Evolutionary conservation across 164 flowering plant genomes (phyloP), one percentile per base, ranked within the genome.

Genomic region (Vitis rotundifolia): DNA sequence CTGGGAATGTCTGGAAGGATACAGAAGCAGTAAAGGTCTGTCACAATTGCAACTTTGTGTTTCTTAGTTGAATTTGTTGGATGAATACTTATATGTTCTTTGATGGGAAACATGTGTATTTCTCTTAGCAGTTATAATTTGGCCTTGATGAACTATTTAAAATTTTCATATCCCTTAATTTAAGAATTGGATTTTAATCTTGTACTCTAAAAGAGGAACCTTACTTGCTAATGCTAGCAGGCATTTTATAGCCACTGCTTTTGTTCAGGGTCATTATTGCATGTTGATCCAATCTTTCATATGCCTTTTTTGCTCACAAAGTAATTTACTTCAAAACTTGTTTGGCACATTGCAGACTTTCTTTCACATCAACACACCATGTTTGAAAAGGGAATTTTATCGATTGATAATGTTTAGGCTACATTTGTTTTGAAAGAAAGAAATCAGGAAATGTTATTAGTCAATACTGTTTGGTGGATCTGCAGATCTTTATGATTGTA

Each of bases 1-100:
- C 99, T 72, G 99, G 98, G 64, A 91, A 95, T 84, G 89, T 95
- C 19, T 95, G 99, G 99, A 95, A 91, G 84, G 97, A 93, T 71
- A 90, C 93, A 73, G 98, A 95, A 85, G 97, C 97, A 67, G 87
- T 81, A 70, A 93, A 93, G 97, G 99, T 95, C 69, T 67, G 81
- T 64, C 44, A 19, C 50, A 11, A 13, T 71, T 65, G 10, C 61
- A 64, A 50, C 28, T 63, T 69, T 53, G 26, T 31, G 55, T 49
- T 7, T 67, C 2, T 19, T 28, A 26, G 26, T 12, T 29, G 28
- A 50, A 61, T 70, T 7, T 55, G 52, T 14, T 37, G 22, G 49
- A 18, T 9, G 5, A 13, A 28, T 29, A 14, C 49, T 64, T 61
- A 5, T 10, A 22, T 4, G 28, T 49, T 63, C 50, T 48, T 49